phyloP scores from a whole-genome alignment of 2,329 filamentous ascomycete genomes.

The Dothideomycetes sp. region DNA sequence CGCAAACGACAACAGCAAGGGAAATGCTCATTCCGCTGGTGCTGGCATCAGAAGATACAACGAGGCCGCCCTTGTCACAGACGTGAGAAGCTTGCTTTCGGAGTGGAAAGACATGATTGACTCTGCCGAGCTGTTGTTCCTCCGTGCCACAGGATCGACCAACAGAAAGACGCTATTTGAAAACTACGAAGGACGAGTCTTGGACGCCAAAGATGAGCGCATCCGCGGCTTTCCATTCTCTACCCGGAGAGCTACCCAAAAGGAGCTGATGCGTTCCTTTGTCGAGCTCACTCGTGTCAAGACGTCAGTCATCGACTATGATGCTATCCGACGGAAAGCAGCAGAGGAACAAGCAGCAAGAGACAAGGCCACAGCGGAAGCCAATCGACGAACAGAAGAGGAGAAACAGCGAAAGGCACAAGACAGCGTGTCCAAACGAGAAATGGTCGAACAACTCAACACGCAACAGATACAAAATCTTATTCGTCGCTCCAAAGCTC shows the following conservation, averaged over 20 bases:
- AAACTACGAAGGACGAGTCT: constrained; percentile 77
- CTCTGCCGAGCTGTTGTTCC: constrained; percentile 72
- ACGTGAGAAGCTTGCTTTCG: constrained; percentile 67
- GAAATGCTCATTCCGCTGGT: constrained; percentile 86
- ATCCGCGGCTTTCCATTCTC: constrained; percentile 87
- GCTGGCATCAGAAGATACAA: constrained; percentile 86
- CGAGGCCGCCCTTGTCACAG: constrained; percentile 78
- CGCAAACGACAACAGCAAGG: constrained; percentile 87
- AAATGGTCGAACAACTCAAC: constrained; percentile 52
- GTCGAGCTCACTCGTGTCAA: constrained; percentile 89
- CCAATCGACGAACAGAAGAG: constrained; percentile 65
- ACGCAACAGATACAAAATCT: constrained; percentile 82
- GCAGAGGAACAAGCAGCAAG: constrained; percentile 18
- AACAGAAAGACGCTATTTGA: constrained; percentile 84
- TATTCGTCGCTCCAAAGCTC: constrained; percentile 80
- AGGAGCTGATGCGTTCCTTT: constrained; percentile 87
- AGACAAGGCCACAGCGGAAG: constrained; percentile 13
- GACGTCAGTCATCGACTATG: constrained; percentile 60
- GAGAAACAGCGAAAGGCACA: constrained; percentile 21
- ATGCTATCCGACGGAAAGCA: constrained; percentile 26
- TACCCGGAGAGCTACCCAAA: constrained; percentile 82
- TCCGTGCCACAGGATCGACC: constrained; percentile 76
- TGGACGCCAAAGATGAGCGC: constrained; percentile 67
- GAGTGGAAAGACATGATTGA: constrained; percentile 86
- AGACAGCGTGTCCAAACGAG: not conserved